These are phyloP conservation scores for Bryum argenteum DNA, from an alignment of 225 moss, liverwort and hornwort species.

Conservation along the genomic window DNA sequence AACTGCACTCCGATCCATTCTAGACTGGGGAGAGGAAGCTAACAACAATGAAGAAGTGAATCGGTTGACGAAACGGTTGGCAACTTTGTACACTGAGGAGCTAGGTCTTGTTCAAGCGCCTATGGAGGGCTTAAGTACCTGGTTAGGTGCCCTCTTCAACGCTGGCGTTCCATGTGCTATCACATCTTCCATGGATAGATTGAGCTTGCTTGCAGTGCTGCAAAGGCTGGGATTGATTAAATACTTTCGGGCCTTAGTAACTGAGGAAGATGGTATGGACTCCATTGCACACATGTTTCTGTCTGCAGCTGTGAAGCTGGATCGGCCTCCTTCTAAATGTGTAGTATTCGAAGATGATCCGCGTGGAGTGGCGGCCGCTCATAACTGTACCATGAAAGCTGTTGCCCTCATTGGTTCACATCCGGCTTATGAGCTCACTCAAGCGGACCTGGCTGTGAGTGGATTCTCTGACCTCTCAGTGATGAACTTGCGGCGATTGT, in stretches of 20 bases:
- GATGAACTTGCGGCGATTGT: conserved; percentile 88
- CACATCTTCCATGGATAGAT: conserved; percentile 88
- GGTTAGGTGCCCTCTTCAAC: conserved; percentile 86
- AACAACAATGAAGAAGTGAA: conserved; percentile 47
- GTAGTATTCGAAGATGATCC: conserved; percentile 99
- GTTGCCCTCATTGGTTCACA: conserved; percentile 97
- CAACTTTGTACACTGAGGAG: conserved; percentile 79
- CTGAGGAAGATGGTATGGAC: conserved; percentile 98
- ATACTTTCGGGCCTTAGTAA: conserved; percentile 84
- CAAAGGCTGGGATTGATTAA: conserved; percentile 78
- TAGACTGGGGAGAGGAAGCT: conserved; percentile 47
- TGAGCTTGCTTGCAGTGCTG: conserved; percentile 79
- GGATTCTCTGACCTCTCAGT: conserved; percentile 89
- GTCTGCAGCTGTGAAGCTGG: conserved; percentile 96
- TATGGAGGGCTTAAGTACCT: conserved; percentile 82
- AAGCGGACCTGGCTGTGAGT: conserved; percentile 92
- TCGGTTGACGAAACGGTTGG: conserved; percentile 71
- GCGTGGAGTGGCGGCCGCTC: conserved; percentile 87
- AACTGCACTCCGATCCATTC: conserved; percentile 56
- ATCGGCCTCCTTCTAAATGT: conserved; percentile 88
- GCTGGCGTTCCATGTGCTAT: conserved; percentile 98
- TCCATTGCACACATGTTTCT: conserved; percentile 95
- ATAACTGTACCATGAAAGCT: conserved; percentile 98
- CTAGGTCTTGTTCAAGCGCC: conserved; percentile 68
- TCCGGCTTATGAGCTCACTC: conserved; percentile 94